Conservation (phyloP, 805 yeast genomes). For the Candida railenensis region DNA sequence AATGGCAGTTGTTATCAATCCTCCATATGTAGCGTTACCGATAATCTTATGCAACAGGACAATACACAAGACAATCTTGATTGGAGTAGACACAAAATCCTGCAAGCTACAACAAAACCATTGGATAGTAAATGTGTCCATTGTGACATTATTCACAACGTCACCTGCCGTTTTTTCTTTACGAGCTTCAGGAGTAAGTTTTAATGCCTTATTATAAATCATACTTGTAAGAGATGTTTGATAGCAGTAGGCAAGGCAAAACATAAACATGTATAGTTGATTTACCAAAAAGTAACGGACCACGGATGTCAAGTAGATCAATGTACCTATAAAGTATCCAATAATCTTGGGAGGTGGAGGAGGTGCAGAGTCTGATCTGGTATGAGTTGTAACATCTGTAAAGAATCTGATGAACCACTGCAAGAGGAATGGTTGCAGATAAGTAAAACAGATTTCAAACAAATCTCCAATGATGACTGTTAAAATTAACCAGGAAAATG, state of each 20-base stretch:
- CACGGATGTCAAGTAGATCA: slow-evolving; percentile 17
- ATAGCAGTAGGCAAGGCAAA: slow-evolving; percentile 8
- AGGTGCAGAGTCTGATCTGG: slow-evolving; percentile 7
- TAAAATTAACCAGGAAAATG: background rate
- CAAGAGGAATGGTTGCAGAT: slow-evolving; percentile 24
- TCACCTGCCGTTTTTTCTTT: slow-evolving; percentile 20
- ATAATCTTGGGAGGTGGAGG: slow-evolving; percentile 14
- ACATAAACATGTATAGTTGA: slow-evolving; percentile 8
- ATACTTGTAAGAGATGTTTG: slow-evolving; percentile 14
- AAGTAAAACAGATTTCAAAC: slow-evolving; percentile 17
- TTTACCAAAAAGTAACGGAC: slow-evolving; percentile 11
- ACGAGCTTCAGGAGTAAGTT: slow-evolving; percentile 17
- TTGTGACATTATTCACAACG: slow-evolving; percentile 17
- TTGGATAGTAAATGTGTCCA: slow-evolving; percentile 13
- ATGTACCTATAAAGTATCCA: slow-evolving; percentile 12
- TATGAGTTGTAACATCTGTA: slow-evolving; percentile 3
- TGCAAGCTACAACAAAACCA: slow-evolving; percentile 12
- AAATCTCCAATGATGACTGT: slow-evolving; percentile 11
- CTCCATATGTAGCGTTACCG: slow-evolving; percentile 23
- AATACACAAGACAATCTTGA: slow-evolving; percentile 11
- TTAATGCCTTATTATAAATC: slow-evolving; percentile 17
- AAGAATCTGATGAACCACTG: slow-evolving; percentile 22
- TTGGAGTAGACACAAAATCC: slow-evolving; percentile 14
- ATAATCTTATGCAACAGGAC: slow-evolving; percentile 5
- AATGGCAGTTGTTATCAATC: slow-evolving; percentile 19